Base-by-base conservation (phyloP, 1,139 yeast genomes). In the Hemisphaericaspora xylofermentans region DNA sequence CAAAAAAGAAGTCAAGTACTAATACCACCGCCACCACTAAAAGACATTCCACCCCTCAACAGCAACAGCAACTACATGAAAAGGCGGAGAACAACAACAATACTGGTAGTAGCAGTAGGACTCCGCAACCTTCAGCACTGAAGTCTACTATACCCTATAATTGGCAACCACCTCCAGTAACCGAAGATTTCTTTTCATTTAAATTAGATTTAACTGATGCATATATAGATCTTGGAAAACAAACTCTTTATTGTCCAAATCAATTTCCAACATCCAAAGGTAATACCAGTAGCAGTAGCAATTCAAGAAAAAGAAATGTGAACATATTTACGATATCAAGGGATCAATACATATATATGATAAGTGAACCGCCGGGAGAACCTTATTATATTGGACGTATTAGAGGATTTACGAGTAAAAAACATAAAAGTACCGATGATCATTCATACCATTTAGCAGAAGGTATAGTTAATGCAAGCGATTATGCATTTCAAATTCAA, bases 361-460 rank as follows among this genome's bases (percentile, higher is more conserved):
- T 89, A 19, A 82, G 95, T 48, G 97, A 88, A 58, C 97, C 97
- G 0, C 93, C 96, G 0, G 95, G 96, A 1, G 98, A 91, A 53
- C 97, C 98, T 0, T 91, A 87, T 64, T 89, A 88, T 55, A 78
- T 93, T 36, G 98, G 95, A 0, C 71, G 94, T 40, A 75, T 93
- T 37, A 78, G 88, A 75, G 95, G 91, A 19, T 88, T 89, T 58
- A 79, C 76, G 13, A 61, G 58, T 37, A 77, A 71, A 47, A 54
- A 50, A 19, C 46, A 39, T 34, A 33, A 36, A 16, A 13, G 35
- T 6, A 33, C 39, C 7, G 25, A 24, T n/a, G 37, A 31, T 6
- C 33, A 22, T 16, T 6, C 30, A 13, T 29, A 29, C 12, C 33
- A 29, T 29, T 18, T 31, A 18, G 12, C 10, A 8, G 43, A 47